Conservation (phyloP, 768 basidiomycete species). For the Pisolithus marmoratus region DNA sequence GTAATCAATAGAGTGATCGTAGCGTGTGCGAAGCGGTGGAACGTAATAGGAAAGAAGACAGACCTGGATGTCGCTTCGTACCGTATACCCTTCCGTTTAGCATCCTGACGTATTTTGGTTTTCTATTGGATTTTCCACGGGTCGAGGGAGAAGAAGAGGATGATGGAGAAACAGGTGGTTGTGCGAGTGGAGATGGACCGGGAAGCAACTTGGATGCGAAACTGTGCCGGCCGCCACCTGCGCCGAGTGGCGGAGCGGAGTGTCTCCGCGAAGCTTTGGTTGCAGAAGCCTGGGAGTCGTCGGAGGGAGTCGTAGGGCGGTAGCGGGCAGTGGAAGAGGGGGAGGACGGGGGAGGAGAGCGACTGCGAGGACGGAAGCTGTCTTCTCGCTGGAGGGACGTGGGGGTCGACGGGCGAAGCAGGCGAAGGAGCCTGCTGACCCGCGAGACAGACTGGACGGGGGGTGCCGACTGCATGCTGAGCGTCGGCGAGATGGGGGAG, state of each 20-base stretch:
- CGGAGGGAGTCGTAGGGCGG: conserved; percentile 1
- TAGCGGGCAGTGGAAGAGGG: neutral
- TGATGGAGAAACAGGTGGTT: conserved; percentile 4
- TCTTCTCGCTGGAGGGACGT: neutral
- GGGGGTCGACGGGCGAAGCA: conserved; percentile 13
- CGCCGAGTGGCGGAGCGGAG: conserved; percentile 15
- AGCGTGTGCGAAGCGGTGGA: neutral
- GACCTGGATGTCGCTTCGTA: conserved; percentile 27
- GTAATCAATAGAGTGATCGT: neutral
- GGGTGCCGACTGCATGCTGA: conserved; percentile 14
- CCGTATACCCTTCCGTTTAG: conserved; percentile 87
- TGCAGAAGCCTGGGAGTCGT: neutral
- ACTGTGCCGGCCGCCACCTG: conserved; percentile 27
- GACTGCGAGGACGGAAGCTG: neutral
- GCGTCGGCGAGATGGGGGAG: conserved; percentile 17
- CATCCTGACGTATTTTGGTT: conserved; percentile 48
- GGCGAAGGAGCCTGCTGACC: conserved; percentile 13
- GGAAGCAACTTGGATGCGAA: conserved; percentile 5
- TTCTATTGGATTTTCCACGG: neutral
- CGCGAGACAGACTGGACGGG: conserved; percentile 7
- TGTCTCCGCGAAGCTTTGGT: conserved; percentile 17
- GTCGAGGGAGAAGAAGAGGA: neutral
- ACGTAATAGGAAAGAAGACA: neutral
- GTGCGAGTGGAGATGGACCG: neutral
- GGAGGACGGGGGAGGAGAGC: neutral